These are phyloP conservation scores for Coniophora puteana DNA, from an alignment of 1,284 basidiomycete genomes.

Conservation along the genomic window DNA sequence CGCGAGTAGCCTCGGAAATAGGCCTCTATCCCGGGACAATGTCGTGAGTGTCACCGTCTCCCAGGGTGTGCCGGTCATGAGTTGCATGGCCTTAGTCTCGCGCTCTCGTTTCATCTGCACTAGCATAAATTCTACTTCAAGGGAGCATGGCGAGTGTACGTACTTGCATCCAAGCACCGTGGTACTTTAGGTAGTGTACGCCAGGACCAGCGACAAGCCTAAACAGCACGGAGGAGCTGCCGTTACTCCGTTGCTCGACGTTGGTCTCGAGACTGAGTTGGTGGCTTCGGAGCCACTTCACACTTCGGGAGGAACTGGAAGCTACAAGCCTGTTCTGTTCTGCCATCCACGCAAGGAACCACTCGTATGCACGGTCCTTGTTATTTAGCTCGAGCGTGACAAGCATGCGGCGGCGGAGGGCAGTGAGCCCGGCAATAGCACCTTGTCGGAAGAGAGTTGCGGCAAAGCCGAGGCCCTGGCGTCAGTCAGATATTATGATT, in stretches of 20 bases:
- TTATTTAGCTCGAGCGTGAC: constrained; percentile 97
- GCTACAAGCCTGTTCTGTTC: constrained; percentile 32
- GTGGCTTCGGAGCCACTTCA: constrained; percentile 81
- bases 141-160: constrained; percentile 16
- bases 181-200: constrained; percentile 89
- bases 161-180: constrained; percentile 94
- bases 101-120: constrained; percentile 88
- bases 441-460: constrained; percentile 74
- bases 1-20: constrained; percentile 80
- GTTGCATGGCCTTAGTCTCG: constrained; percentile 89
- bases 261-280: constrained; percentile 94
- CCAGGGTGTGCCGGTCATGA: constrained; percentile 93
- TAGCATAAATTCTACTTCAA: constrained; percentile 6
- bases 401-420: constrained; percentile 86
- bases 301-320: too few species aligned
- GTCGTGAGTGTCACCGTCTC: constrained; percentile 96
- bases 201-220: constrained; percentile 95
- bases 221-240: constrained; percentile 84
- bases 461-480: constrained; percentile 82
- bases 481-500: constrained; percentile 3
- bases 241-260: constrained; percentile 86
- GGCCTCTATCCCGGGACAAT: constrained; percentile 76
- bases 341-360: constrained; percentile 98
- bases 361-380: constrained; percentile 92
- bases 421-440: constrained; percentile 63